phyloP scores from a whole-genome alignment of 306 rosid species.

The Quercus berberidifolia region DNA sequence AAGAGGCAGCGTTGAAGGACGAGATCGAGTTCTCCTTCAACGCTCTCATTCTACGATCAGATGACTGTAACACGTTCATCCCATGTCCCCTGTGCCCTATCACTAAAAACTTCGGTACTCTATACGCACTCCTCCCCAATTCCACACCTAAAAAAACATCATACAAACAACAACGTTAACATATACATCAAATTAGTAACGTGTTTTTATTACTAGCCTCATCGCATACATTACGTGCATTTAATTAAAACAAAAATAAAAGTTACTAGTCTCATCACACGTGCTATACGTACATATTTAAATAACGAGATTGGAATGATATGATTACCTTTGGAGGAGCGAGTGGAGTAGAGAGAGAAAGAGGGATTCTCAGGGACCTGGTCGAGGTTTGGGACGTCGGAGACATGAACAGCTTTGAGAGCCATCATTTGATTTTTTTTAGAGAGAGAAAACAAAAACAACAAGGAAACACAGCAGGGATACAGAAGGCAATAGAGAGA shows the following conservation, averaged over 20 bases:
- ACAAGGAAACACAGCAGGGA: too few relatives aligned
- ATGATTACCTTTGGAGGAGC: slow-evolving; percentile 31
- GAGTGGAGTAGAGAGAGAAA: slow-evolving; percentile 20
- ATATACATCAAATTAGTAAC: too few relatives aligned
- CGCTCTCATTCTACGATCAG: slow-evolving; percentile 44
- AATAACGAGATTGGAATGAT: too few relatives aligned
- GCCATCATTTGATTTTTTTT: slow-evolving; percentile 22
- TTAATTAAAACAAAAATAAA: too few relatives aligned
- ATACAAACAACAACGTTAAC: not conserved
- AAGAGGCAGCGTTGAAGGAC: slow-evolving; percentile 49
- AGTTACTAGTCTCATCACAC: too few relatives aligned
- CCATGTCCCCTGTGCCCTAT: slow-evolving; percentile 59
- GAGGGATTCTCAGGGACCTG: slow-evolving; percentile 45
- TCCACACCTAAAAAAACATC: slow-evolving; percentile 29
- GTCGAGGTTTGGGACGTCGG: slow-evolving; percentile 55
- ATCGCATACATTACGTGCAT: rapidly evolving
- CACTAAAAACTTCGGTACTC: slow-evolving; percentile 37
- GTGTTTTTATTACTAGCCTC: too few relatives aligned
- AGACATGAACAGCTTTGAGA: slow-evolving; percentile 51
- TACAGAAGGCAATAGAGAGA: not conserved
- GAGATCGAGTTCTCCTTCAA: slow-evolving; percentile 49
- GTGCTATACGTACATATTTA: too few relatives aligned
- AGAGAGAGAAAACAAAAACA: too few relatives aligned
- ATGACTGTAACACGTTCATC: slow-evolving; percentile 49
- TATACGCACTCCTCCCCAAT: slow-evolving; percentile 23